Percentiles rank a stretch among this genome's conserved stretches.
phyloP scores from a whole-genome alignment of 73 alveolate genomes.

The Tetrahymena elliotti region DNA sequence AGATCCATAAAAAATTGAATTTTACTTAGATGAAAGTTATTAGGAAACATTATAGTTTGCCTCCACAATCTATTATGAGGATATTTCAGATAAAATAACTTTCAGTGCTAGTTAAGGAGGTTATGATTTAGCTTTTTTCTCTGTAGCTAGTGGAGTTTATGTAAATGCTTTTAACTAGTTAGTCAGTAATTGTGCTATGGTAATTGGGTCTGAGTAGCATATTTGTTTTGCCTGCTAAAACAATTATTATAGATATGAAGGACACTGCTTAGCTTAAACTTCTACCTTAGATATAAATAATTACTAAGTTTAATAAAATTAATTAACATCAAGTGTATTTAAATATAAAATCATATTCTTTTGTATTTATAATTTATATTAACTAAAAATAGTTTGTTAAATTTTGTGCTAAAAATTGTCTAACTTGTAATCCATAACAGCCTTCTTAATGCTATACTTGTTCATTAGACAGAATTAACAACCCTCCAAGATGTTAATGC shows the following conservation, averaged over 20 bases:
- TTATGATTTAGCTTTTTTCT: not conserved
- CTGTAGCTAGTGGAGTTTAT: not conserved
- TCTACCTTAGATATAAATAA: not conserved
- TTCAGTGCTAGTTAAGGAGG: not conserved
- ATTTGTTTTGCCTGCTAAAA: not conserved
- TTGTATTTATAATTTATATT: not conserved
- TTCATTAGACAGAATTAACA: not conserved
- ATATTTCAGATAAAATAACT: not conserved
- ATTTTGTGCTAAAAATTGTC: not conserved
- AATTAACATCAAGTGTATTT: not conserved
- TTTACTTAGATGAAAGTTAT: not conserved
- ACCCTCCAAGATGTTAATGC: not conserved
- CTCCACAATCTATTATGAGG: not conserved
- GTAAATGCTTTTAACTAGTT: not conserved
- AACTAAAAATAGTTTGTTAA: not conserved
- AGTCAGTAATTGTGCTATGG: not conserved
- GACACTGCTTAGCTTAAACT: not conserved
- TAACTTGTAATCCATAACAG: not conserved
- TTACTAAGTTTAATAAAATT: not conserved
- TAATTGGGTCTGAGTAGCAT: not conserved
- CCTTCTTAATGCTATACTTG: not conserved
- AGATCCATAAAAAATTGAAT: not conserved
- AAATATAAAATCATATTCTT: not conserved
- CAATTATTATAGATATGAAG: not conserved
- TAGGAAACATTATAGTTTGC: not conserved